Evolutionary conservation across 768 basidiomycete genomes (phyloP), one percentile per base, ranked within the genome.

Genomic region (Tricholoma terreum): DNA sequence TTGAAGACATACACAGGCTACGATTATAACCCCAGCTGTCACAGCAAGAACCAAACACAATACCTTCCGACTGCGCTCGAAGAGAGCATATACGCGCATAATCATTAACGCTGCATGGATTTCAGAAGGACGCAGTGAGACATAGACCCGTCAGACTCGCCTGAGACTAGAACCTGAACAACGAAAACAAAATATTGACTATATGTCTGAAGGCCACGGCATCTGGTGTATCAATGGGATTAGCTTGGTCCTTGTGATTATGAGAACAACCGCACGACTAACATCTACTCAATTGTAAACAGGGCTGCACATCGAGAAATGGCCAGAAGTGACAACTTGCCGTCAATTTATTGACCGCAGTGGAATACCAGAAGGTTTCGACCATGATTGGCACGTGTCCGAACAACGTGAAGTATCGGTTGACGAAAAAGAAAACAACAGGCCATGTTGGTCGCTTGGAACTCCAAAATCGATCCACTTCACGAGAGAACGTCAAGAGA

Each of bases 391-490:
- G 67, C 1, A 72, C 55, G 46, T 73, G 72, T 2, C 71, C 69
- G 12, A 69, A 55, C 8, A 74, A 50, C 4, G 71, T 65, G 8
- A 69, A 15, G 55, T 76, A 78, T 6, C 76, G 75, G 54, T 73
- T 77, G 22, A 65, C 12, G 45, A 72, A 68, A 64, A 77, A 77
- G 15, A 75, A 59, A 3, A 61, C 43, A 14, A 59, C 58, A 0
- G 63, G 63, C 66, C 67, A 66, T 31, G 65, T 66, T 4, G 62
- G 30, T n/a, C 58, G 15, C 21, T 38, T 30, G 21, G 53, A 36
- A 55, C 62, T 45, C 79, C 80, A 80, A 62, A 73, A 76, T 30
- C 70, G 63, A 52, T 67, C 64, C 9, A 76, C 57, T 55, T 80
- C 79, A 22, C 43, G 50, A 0, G 61, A 24, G 8, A 79, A 58